A percentile compares a stretch with the other conserved stretches of the same genome.
Conservation (phyloP, 805 yeast genomes). For the Starmerella tilneyi region DNA sequence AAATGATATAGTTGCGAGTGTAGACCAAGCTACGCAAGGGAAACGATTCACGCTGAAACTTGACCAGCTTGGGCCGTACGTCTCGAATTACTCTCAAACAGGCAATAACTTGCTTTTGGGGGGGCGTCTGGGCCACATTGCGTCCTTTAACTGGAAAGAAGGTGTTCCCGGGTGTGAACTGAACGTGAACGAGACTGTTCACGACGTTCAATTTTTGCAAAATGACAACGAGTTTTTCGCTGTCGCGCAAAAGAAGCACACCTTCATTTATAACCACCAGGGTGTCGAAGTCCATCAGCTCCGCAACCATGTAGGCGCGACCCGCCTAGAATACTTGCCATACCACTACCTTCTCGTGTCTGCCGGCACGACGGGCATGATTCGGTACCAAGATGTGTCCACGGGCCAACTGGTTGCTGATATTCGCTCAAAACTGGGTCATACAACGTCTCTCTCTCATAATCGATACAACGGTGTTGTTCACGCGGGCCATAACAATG, state of each 20-base stretch:
- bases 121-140: conserved; percentile 90
- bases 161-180: conserved; percentile 76
- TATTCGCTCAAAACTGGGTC: conserved; percentile 77
- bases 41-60: conserved; percentile 65
- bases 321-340: conserved; percentile 76
- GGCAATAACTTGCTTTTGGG: conserved; percentile 79
- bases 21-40: conserved; percentile 63
- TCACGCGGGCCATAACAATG: conserved; percentile 88
- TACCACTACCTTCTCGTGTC: conserved; percentile 81
- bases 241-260: conserved; percentile 90
- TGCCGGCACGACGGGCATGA: conserved; percentile 79
- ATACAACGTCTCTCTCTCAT: conserved; percentile 76
- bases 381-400: conserved; percentile 89
- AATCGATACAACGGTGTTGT: conserved; percentile 94
- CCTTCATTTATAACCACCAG: conserved; percentile 79
- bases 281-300: conserved; percentile 89
- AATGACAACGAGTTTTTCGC: conserved; percentile 83
- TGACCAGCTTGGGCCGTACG: conserved; percentile 76
- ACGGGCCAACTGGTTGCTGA: conserved; percentile 83
- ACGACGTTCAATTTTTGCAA: conserved; percentile 82
- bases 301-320: conserved; percentile 80
- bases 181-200: conserved; percentile 76
- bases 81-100: conserved; percentile 66
- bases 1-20: conserved; percentile 61
- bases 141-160: conserved; percentile 89